phyloP scores from a whole-genome alignment of 2,329 filamentous ascomycete species.

The Apiospora aurea region DNA sequence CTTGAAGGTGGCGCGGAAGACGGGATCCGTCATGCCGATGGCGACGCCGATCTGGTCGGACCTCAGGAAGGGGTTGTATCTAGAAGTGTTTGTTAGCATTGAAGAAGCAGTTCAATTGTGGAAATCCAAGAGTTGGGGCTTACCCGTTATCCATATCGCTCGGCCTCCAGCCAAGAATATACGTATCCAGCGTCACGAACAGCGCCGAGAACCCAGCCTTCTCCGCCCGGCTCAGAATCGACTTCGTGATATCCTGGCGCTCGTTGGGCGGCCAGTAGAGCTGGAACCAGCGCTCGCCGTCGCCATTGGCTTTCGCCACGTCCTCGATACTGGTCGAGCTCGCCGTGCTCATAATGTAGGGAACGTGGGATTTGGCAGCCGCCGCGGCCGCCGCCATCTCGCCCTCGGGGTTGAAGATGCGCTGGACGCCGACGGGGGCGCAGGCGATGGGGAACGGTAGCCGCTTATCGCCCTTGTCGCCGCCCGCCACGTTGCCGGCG shows the following conservation, averaged over 20 bases:
- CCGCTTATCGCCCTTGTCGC: constrained; percentile 4
- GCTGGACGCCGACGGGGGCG: constrained; percentile 39
- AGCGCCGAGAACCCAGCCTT: constrained; percentile 35
- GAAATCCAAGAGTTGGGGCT: constrained; percentile 23
- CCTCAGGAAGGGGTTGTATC: constrained; percentile 39
- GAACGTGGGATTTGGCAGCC: constrained; percentile 32
- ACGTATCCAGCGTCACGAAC: constrained; percentile 39
- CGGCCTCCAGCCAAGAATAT: constrained; percentile 39
- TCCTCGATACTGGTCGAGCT: constrained; percentile 39
- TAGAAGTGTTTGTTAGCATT: neutral
- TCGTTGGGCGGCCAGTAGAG: constrained; percentile 39
- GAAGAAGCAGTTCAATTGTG: constrained; percentile 24
- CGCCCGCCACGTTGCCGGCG: neutral
- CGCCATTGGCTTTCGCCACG: constrained; percentile 37
- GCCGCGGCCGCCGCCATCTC: constrained; percentile 35
- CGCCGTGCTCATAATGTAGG: constrained; percentile 38
- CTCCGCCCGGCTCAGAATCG: constrained; percentile 34
- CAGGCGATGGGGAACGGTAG: constrained; percentile 36
- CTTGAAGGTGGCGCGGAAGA: constrained; percentile 36
- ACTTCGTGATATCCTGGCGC: constrained; percentile 36
- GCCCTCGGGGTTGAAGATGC: constrained; percentile 38
- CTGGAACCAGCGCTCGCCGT: constrained; percentile 37
- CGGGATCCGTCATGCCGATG: constrained; percentile 38
- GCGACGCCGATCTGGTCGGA: constrained; percentile 39
- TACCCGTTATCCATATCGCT: constrained; percentile 37